Percentiles rank a stretch among this genome's conserved stretches.
phyloP scores from a whole-genome alignment of 352 stramenopile genomes.

The Globisporangium acanthophoron region DNA sequence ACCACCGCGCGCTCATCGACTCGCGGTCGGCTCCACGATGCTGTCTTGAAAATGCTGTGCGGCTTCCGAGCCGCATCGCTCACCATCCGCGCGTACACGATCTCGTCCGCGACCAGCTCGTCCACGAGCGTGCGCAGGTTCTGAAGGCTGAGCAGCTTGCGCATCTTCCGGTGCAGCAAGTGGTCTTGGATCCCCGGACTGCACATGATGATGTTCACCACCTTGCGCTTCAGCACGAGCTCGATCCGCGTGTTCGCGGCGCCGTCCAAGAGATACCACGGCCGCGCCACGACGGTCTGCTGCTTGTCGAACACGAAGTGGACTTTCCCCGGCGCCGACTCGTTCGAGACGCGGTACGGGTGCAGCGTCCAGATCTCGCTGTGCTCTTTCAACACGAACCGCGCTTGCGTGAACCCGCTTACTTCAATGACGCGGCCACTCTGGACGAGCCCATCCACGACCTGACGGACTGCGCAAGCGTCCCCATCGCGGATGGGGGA shows the following conservation, averaged over 20 bases:
- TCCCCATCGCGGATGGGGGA: background rate
- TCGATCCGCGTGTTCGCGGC: slow-evolving; percentile 45
- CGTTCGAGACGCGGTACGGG: slow-evolving; percentile 43
- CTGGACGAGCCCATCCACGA: slow-evolving; percentile 30
- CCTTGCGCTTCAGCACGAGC: slow-evolving; percentile 64
- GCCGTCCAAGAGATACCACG: slow-evolving; percentile 76
- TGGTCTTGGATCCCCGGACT: slow-evolving; percentile 60
- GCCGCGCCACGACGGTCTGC: slow-evolving; percentile 41
- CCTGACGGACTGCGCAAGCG: slow-evolving; percentile 16
- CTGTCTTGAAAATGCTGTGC: slow-evolving; percentile 25
- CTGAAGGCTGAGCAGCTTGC: slow-evolving; percentile 64
- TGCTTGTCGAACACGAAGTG: slow-evolving; percentile 70
- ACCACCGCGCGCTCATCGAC: slow-evolving; percentile 13
- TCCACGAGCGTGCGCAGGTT: slow-evolving; percentile 62
- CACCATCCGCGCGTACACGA: slow-evolving; percentile 52
- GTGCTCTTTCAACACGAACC: slow-evolving; percentile 43
- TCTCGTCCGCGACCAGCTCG: slow-evolving; percentile 50
- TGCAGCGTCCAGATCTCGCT: slow-evolving; percentile 55
- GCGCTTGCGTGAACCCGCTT: slow-evolving; percentile 48
- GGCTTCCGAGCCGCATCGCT: slow-evolving; percentile 12
- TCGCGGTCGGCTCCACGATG: slow-evolving; percentile 1
- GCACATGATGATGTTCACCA: slow-evolving; percentile 79
- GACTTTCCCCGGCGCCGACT: slow-evolving; percentile 48
- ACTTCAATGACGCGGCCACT: slow-evolving; percentile 47
- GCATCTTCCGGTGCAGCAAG: slow-evolving; percentile 61